Evolutionary conservation across 208 protist species (phyloP).

Genomic region (Trypanosoma cruzi): DNA sequence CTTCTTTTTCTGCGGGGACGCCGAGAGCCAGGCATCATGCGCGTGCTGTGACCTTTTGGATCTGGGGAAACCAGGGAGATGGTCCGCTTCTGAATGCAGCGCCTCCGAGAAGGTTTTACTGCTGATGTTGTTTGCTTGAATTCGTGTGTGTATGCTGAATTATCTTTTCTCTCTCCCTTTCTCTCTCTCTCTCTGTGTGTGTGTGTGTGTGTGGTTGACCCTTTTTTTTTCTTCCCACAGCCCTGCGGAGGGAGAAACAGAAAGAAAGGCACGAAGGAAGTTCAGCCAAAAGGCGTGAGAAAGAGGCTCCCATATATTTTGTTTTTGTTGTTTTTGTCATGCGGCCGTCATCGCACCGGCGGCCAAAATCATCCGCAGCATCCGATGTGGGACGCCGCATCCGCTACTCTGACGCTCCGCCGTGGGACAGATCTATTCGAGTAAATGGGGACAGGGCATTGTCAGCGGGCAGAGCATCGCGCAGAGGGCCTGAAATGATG

Average conservation of each 20-base stretch:
- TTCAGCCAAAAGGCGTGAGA: background rate
- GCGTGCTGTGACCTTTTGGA: too few species aligned
- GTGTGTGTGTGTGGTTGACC: background rate
- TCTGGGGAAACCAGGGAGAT: too few species aligned
- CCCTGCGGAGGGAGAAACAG: background rate
- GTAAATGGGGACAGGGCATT: background rate
- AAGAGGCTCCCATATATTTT: too few species aligned
- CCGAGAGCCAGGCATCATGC: background rate
- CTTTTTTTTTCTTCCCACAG: background rate
- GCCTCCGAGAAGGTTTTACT: too few species aligned
- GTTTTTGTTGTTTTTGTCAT: too few species aligned
- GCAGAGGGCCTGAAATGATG: background rate
- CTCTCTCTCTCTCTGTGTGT: background rate
- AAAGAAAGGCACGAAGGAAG: background rate
- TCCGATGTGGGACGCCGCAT: background rate
- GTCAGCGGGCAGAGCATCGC: background rate
- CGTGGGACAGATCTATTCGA: constrained; percentile 38
- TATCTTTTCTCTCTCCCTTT: too few species aligned
- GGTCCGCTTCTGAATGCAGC: too few species aligned
- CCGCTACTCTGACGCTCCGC: background rate
- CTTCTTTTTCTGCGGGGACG: background rate
- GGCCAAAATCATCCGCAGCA: constrained; percentile 18
- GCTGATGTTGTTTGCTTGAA: too few species aligned
- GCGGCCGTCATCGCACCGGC: constrained; percentile 13
- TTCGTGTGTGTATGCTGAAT: too few species aligned